Conservation (phyloP, 2,329 filamentous ascomycete genomes). For the Hymenoscyphus repandus region DNA sequence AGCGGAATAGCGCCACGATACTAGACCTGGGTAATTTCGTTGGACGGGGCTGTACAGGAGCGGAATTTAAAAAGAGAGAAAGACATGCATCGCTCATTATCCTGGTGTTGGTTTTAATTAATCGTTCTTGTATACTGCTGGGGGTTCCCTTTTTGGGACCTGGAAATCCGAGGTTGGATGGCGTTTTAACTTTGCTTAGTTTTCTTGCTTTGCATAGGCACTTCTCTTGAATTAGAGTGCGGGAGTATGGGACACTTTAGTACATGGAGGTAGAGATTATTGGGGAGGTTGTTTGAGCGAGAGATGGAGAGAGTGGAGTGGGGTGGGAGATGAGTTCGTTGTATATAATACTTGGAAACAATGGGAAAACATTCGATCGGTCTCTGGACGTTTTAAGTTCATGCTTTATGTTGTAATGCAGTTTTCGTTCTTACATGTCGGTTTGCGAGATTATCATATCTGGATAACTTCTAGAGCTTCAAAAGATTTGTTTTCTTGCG, state of each 20-base stretch:
- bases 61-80: background rate
- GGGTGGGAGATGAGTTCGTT: background rate
- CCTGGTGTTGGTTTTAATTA: constrained; percentile 7
- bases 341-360: background rate
- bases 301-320: background rate
- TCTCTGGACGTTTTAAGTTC: too few species aligned
- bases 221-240: background rate
- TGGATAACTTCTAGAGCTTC: too few species aligned
- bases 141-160: background rate
- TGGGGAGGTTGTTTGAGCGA: background rate
- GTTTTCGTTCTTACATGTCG: too few species aligned
- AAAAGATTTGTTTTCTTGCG: too few species aligned
- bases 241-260: background rate
- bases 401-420: too few species aligned
- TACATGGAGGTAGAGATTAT: background rate
- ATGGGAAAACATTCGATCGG: too few species aligned
- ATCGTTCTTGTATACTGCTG: constrained; percentile 5
- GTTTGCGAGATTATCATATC: too few species aligned
- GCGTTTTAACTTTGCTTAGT: background rate
- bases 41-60: background rate
- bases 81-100: constrained; percentile 4
- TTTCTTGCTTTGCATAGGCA: background rate
- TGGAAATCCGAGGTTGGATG: background rate
- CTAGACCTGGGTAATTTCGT: background rate
- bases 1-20: background rate